phyloP scores from a whole-genome alignment of 2,329 filamentous ascomycete species.

The Lachnellula occidentalis region DNA sequence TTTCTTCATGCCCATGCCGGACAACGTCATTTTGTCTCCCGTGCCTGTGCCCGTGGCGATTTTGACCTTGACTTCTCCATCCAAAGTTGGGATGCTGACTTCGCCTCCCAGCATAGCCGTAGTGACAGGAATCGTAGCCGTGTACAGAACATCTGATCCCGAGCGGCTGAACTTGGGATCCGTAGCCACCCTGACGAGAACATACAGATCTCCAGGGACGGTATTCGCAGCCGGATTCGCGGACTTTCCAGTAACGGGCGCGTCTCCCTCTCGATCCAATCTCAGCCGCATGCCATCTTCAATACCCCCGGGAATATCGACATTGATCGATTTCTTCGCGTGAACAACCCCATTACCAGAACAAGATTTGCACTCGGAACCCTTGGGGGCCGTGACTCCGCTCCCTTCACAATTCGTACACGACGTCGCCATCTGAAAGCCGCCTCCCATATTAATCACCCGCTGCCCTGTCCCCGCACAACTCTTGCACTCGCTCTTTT shows the following conservation, averaged over 20 bases:
- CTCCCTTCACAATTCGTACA: constrained; percentile 77
- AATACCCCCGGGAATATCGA: constrained; percentile 92
- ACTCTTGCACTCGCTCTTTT: constrained; percentile 65
- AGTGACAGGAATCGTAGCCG: constrained; percentile 83
- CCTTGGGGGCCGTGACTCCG: constrained; percentile 69
- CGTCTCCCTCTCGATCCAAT: constrained; percentile 81
- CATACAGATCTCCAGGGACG: constrained; percentile 83
- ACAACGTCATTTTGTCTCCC: constrained; percentile 83
- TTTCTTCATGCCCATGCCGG: constrained; percentile 91
- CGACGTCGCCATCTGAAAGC: constrained; percentile 93
- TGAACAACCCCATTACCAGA: constrained; percentile 77
- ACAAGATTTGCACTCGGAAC: constrained; percentile 76
- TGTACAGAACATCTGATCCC: constrained; percentile 89
- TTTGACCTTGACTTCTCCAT: constrained; percentile 85
- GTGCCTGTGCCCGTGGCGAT: constrained; percentile 87
- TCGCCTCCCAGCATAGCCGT: constrained; percentile 91
- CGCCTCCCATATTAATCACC: constrained; percentile 84
- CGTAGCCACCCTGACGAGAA: constrained; percentile 81
- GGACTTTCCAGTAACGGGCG: constrained; percentile 68
- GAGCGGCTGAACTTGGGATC: constrained; percentile 85
- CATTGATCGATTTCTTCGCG: constrained; percentile 74
- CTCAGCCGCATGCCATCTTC: constrained; percentile 94
- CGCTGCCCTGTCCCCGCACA: constrained; percentile 84
- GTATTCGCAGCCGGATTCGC: constrained; percentile 57
- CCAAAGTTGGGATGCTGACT: constrained; percentile 81